phyloP scores from a whole-genome alignment of 2,329 filamentous ascomycete genomes.

The Beauveria varroae region DNA sequence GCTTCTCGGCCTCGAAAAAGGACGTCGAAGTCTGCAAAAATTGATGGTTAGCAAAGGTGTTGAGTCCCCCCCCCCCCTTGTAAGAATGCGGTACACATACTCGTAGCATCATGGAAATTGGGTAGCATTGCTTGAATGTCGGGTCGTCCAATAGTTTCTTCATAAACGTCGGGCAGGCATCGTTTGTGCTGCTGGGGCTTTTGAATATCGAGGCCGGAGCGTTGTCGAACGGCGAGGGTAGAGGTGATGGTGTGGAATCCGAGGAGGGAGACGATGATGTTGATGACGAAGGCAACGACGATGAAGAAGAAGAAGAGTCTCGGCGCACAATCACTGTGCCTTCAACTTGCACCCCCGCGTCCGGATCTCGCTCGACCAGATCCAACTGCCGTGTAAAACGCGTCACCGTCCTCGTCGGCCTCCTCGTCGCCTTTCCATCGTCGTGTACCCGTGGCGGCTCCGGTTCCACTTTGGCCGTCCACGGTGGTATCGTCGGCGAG shows the following conservation, averaged over 20 bases:
- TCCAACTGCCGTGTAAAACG: slow-evolving; percentile 7
- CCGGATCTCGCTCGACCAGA: background rate
- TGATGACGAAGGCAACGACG: background rate
- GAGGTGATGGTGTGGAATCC: slow-evolving; percentile 25
- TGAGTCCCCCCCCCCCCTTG: too few relatives aligned
- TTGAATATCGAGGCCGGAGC: slow-evolving; percentile 57
- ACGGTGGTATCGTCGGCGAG: slow-evolving; percentile 3
- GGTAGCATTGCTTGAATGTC: slow-evolving; percentile 67
- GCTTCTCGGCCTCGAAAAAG: slow-evolving; percentile 75
- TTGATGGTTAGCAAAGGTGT: too few relatives aligned
- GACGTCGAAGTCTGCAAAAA: slow-evolving; percentile 61
- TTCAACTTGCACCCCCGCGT: background rate
- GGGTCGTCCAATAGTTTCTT: slow-evolving; percentile 55
- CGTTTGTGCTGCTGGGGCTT: slow-evolving; percentile 31
- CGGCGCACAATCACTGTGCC: background rate
- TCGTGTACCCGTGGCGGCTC: background rate
- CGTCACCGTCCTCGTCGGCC: background rate
- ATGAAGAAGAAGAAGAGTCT: background rate
- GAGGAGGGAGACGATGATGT: slow-evolving; percentile 13
- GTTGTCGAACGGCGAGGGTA: slow-evolving; percentile 62
- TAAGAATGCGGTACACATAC: slow-evolving; percentile 39
- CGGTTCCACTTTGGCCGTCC: background rate
- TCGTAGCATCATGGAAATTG: slow-evolving; percentile 76
- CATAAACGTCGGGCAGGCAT: slow-evolving; percentile 61
- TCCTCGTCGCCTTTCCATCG: background rate